These are phyloP conservation scores for Glutinoglossum americanum DNA, from an alignment of 495 filamentous ascomycete genomes.

Conservation along the genomic window DNA sequence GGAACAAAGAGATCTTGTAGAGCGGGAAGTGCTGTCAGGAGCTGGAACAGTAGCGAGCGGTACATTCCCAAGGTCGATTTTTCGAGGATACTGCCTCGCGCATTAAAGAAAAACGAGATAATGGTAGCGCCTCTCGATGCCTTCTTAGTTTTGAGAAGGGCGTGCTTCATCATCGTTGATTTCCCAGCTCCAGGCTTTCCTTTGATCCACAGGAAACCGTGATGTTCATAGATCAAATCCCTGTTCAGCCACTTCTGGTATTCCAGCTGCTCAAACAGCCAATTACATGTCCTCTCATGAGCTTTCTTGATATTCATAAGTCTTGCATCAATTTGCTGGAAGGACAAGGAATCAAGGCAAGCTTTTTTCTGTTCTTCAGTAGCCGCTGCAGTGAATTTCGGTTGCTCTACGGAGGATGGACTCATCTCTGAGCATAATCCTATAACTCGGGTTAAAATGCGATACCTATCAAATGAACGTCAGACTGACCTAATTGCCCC, in stretches of 20 bases:
- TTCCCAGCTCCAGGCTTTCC: slow-evolving; percentile 35
- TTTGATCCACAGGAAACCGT: slow-evolving; percentile 35
- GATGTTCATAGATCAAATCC: slow-evolving; percentile 16
- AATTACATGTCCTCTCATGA: slow-evolving; percentile 25
- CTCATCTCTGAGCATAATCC: slow-evolving; percentile 4
- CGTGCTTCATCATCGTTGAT: slow-evolving; percentile 30
- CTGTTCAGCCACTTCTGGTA: slow-evolving; percentile 28
- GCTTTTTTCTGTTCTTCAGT: slow-evolving; percentile 5
- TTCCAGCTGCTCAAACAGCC: slow-evolving; percentile 21
- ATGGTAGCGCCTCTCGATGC: slow-evolving; percentile 8
- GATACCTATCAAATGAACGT: too few species aligned
- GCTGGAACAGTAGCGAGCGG: slow-evolving; percentile 24
- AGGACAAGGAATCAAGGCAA: slow-evolving; percentile 17
- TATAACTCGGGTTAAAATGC: too few species aligned
- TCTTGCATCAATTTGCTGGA: slow-evolving; percentile 21
- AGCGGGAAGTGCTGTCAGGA: slow-evolving; percentile 13
- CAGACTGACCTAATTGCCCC: too few species aligned
- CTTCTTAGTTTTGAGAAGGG: slow-evolving; percentile 11
- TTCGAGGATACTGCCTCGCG: slow-evolving; percentile 25
- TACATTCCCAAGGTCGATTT: slow-evolving; percentile 32
- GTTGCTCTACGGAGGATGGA: neutral
- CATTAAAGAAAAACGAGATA: slow-evolving; percentile 32
- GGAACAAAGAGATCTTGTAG: slow-evolving; percentile 10
- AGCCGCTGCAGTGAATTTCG: neutral
- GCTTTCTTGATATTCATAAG: slow-evolving; percentile 18